Conservation (phyloP, 2,329 filamentous ascomycete genomes). For the Cladosporium sp. region DNA sequence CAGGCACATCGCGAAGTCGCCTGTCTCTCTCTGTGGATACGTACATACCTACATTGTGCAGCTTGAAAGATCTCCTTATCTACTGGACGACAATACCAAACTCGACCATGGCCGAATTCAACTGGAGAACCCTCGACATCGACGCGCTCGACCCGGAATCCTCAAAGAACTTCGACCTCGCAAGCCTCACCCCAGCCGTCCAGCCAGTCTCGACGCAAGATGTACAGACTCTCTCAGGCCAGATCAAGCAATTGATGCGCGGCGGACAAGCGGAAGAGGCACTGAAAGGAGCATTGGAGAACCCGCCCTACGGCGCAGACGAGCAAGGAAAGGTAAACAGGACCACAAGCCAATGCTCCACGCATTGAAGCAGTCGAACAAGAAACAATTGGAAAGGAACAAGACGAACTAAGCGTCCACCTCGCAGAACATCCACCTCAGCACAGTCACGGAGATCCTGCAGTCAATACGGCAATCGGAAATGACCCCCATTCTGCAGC, state of each 20-base stretch:
- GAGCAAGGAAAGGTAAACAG: conserved; percentile 47
- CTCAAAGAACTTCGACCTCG: conserved; percentile 82
- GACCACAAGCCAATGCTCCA: background rate
- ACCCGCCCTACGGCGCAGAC: conserved; percentile 64
- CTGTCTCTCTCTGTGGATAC: conserved; percentile 4
- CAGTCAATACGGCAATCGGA: conserved; percentile 95
- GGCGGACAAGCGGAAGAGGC: conserved; percentile 86
- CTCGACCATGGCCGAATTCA: conserved; percentile 44
- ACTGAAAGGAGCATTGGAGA: conserved; percentile 76
- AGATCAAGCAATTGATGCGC: conserved; percentile 81
- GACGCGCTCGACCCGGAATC: conserved; percentile 88
- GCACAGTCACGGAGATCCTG: conserved; percentile 85
- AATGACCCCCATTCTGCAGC: conserved; percentile 82
- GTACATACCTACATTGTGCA: conserved; percentile 1
- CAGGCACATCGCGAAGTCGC: too few relatives aligned
- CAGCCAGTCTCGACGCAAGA: conserved; percentile 71
- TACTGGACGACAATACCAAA: too few relatives aligned
- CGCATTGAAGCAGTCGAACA: background rate
- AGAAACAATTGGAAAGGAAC: conserved; percentile 1
- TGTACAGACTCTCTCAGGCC: conserved; percentile 69
- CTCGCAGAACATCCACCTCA: conserved; percentile 72
- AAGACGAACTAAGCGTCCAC: conserved; percentile 34
- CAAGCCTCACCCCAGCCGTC: conserved; percentile 72
- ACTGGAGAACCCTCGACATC: conserved; percentile 88
- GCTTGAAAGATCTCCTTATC: too few relatives aligned